Conservation (phyloP, 2,329 filamentous ascomycete species). For the Macrophomina phaseolina region DNA sequence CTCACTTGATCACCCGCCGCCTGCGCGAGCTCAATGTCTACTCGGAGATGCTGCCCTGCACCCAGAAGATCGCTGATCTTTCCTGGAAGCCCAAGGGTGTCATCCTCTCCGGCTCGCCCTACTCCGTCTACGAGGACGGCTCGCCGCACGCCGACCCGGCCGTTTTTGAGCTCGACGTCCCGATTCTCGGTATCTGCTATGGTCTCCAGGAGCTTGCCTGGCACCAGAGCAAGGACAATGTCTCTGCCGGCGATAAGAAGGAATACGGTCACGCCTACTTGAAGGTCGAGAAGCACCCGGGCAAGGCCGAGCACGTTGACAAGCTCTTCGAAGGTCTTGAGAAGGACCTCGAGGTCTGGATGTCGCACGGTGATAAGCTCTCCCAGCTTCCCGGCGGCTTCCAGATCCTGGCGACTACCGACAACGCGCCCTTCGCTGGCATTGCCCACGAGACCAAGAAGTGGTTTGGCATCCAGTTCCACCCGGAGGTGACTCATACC, state of each 20-base stretch:
- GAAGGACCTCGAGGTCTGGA: conserved; percentile 75
- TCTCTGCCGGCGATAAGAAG: conserved; percentile 68
- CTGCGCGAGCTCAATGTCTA: conserved; percentile 82
- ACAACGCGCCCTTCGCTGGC: conserved; percentile 78
- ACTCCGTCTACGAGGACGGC: conserved; percentile 80
- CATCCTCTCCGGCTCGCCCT: conserved; percentile 74
- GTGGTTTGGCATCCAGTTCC: conserved; percentile 85
- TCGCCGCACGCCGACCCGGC: conserved; percentile 82
- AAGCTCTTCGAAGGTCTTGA: conserved; percentile 78
- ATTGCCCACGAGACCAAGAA: conserved; percentile 75
- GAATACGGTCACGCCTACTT: conserved; percentile 77
- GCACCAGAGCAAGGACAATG: conserved; percentile 66
- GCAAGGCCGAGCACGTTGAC: conserved; percentile 69
- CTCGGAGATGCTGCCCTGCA: conserved; percentile 88
- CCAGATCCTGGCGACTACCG: conserved; percentile 73
- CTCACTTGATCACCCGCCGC: conserved; percentile 75
- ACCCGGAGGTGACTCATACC: conserved; percentile 83
- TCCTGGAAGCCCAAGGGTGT: conserved; percentile 83
- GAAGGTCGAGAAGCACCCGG: conserved; percentile 62
- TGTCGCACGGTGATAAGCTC: conserved; percentile 91
- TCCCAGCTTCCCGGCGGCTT: conserved; percentile 75
- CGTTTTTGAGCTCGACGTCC: conserved; percentile 75
- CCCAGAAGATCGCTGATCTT: conserved; percentile 78
- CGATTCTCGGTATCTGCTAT: conserved; percentile 68
- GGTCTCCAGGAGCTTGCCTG: conserved; percentile 76